Conservation (phyloP, 2,329 filamentous ascomycete species). For the Aspergillus proliferans region DNA sequence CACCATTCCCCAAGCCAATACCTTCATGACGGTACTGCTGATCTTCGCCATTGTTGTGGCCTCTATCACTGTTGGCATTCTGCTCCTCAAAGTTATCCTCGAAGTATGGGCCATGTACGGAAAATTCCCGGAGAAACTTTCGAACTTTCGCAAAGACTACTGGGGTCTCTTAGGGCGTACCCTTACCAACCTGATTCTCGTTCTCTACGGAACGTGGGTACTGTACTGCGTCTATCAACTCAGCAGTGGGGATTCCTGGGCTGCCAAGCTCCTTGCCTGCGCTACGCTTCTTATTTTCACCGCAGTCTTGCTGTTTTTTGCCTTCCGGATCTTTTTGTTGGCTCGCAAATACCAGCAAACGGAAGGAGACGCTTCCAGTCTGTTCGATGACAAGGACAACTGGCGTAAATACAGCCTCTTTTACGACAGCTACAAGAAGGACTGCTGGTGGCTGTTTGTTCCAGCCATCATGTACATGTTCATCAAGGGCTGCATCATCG, state of each 20-base stretch:
- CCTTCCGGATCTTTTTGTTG: slow-evolving; percentile 71
- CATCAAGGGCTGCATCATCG: slow-evolving; percentile 78
- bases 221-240: slow-evolving; percentile 96
- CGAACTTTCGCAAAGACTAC: slow-evolving; percentile 89
- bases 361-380: slow-evolving; percentile 64
- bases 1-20: slow-evolving; percentile 78
- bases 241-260: slow-evolving; percentile 88
- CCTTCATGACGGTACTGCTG: slow-evolving; percentile 91
- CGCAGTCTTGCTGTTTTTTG: slow-evolving; percentile 71
- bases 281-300: slow-evolving; percentile 79
- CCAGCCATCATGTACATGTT: slow-evolving; percentile 87
- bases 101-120: slow-evolving; percentile 89
- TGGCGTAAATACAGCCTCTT: slow-evolving; percentile 97
- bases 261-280: slow-evolving; percentile 74
- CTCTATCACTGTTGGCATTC: slow-evolving; percentile 74
- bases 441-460: slow-evolving; percentile 96
- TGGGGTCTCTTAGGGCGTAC: slow-evolving; percentile 88
- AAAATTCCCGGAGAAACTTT: slow-evolving; percentile 71
- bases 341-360: slow-evolving; percentile 66
- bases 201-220: slow-evolving; percentile 92
- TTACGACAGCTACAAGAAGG: slow-evolving; percentile 90
- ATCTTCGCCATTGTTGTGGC: slow-evolving; percentile 83
- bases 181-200: slow-evolving; percentile 80
- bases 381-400: slow-evolving; percentile 83
- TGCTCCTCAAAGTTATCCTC: slow-evolving; percentile 84